Base-by-base conservation (phyloP, 257 asterid genomes). In the Anisodus tanguticus region DNA sequence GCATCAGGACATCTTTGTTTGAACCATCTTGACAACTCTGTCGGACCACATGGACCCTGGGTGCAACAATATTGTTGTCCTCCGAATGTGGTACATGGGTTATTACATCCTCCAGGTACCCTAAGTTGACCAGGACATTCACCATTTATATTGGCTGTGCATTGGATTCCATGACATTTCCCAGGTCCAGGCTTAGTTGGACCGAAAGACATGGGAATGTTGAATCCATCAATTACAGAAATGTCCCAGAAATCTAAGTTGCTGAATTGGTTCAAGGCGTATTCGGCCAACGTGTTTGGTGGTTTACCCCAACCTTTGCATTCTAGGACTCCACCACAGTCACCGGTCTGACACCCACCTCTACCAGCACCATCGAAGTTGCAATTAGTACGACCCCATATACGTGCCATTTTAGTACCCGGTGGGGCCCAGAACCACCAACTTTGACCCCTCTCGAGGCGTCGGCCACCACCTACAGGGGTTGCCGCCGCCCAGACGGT, bases 301-400 rank as follows among this genome's bases (percentile, higher is more conserved):
- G 92, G 84, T 11, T 87, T 3, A 8, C 97, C 97, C 81, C 70
- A 82, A 3, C 85, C 19, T 0, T 17, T 15, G 89, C 98, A 94
- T 5, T 37, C 37, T 43, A 92, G 87, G 70, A 66, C 82, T 4
- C 95, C 93, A 85, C 81, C 77, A 84, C 98, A 92, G 86, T 92
- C 95, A 6, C 97, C 94, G 64, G 97, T 90, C 57, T 81, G 87
- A 86, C 97, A 92, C 15, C 82, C 19, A 74, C 98, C 95, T 4
- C 82, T 59, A 17, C 98, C 97, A 8, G 88, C 62, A 1, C 82
- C 49, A 82, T 92, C 82, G 74, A 92, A 93, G 81, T 87, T 86
- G 90, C 97, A 93, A 83, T 86, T 85, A 12, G 95, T 92, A 9
- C 97, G 91, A 58, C 92, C 94, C 97, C 97, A 93, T 81, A 93